Percentiles rank a stretch among this genome's conserved stretches.
These are phyloP conservation scores for Chimonanthus praecox DNA, from an alignment of 164 flowering plant species.

Conservation along the genomic window DNA sequence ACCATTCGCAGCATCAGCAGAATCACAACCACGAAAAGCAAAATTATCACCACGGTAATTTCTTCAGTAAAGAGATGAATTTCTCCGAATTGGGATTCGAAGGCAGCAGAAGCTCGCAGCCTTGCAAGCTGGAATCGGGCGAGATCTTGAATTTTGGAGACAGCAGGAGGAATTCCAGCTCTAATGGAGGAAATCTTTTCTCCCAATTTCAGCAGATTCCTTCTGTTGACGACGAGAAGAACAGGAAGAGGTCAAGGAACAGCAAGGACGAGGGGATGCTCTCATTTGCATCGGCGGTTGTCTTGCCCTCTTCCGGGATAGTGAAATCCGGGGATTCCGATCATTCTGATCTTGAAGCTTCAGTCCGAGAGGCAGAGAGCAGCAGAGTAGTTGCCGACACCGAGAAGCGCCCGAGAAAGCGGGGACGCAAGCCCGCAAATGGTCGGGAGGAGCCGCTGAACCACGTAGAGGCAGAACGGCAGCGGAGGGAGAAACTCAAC, in stretches of 20 bases:
- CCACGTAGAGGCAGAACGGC: conserved; percentile 94
- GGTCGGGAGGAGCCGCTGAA: conserved; percentile 92
- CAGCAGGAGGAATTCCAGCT: conserved; percentile 23
- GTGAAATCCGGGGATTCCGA: conserved; percentile 59
- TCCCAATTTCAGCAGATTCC: conserved; percentile 24
- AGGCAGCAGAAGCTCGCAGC: conserved; percentile 11
- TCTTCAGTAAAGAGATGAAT: conserved; percentile 43
- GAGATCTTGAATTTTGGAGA: conserved; percentile 83
- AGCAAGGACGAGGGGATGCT: conserved; percentile 75
- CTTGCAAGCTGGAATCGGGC: conserved; percentile 65
- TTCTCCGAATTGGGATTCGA: conserved; percentile 50
- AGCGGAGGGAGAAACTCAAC: conserved; percentile 89
- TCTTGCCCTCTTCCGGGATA: conserved; percentile 41
- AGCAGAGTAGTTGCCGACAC: conserved; percentile 40
- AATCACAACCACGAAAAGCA: conserved; percentile 14
- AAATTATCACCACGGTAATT: conserved; percentile 12
- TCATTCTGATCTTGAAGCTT: conserved; percentile 88
- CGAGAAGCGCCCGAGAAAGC: conserved; percentile 70
- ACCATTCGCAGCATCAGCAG: conserved; percentile 24
- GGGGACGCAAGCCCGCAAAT: conserved; percentile 91
- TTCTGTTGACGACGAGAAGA: conserved; percentile 35
- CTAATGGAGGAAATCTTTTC: conserved; percentile 27
- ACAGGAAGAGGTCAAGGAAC: conserved; percentile 39
- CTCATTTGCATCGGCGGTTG: conserved; percentile 62
- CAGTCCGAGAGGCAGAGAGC: conserved; percentile 64